Percentiles rank a stretch among this genome's conserved stretches.
These are phyloP conservation scores for Backusella tarrabulga DNA, from an alignment of 192 early-diverging fungal species.

Conservation along the genomic window DNA sequence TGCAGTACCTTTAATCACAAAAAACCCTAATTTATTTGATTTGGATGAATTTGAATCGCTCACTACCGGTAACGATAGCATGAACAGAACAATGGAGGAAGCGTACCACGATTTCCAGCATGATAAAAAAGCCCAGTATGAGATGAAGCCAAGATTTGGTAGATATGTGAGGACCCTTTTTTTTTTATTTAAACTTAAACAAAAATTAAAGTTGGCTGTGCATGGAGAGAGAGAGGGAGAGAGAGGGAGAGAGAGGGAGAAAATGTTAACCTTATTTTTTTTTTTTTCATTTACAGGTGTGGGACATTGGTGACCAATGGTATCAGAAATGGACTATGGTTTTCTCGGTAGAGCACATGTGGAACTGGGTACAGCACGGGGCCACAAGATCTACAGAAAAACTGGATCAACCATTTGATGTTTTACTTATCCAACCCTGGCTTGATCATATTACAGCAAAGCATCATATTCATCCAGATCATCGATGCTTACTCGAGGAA, in stretches of 20 bases:
- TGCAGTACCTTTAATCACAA: slow-evolving; percentile 24
- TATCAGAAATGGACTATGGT: slow-evolving; percentile 32
- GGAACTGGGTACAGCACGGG: slow-evolving; percentile 21
- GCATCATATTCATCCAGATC: slow-evolving; percentile 14
- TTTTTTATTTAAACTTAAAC: background rate
- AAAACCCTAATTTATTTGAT: slow-evolving; percentile 19
- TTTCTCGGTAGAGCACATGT: slow-evolving; percentile 25
- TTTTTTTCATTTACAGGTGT: slow-evolving; percentile 19
- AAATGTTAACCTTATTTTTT: background rate
- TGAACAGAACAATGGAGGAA: background rate
- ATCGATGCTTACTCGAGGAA: slow-evolving; percentile 8
- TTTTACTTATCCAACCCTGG: slow-evolving; percentile 12
- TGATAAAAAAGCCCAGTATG: slow-evolving; percentile 25
- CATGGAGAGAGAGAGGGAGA: background rate
- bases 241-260: background rate
- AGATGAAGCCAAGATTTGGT: slow-evolving; percentile 27
- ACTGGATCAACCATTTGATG: slow-evolving; percentile 11
- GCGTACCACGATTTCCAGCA: slow-evolving; percentile 18
- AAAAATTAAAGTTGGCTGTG: background rate
- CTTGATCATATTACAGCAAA: slow-evolving; percentile 1
- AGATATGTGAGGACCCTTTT: slow-evolving; percentile 15
- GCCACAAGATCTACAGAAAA: slow-evolving; percentile 2
- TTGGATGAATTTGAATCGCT: slow-evolving; percentile 18
- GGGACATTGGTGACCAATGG: slow-evolving; percentile 34
- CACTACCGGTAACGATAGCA: background rate